These are phyloP conservation scores for Blastocystis sp. DNA, from an alignment of 352 stramenopile species.

Conservation along the genomic window DNA sequence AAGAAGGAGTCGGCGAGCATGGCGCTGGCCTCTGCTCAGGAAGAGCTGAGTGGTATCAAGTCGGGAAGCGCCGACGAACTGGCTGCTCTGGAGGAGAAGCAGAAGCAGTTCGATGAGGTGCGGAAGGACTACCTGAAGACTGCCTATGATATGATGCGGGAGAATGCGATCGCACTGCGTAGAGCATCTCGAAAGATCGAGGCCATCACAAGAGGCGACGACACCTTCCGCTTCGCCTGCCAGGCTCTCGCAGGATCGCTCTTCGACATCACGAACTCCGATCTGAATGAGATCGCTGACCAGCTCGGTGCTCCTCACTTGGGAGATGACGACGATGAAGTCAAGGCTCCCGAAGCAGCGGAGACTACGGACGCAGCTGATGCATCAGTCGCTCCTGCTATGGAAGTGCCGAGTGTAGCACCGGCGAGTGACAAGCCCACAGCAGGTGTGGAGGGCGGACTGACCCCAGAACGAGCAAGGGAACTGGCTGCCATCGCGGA, in stretches of 20 bases:
- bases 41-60: background rate
- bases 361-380: background rate
- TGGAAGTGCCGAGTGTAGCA: background rate
- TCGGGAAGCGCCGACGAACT: conserved; percentile 21
- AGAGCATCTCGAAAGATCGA: background rate
- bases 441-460: background rate
- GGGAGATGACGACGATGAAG: background rate
- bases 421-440: background rate
- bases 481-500: conserved; percentile 7
- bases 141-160: background rate
- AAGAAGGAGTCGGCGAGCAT: conserved; percentile 38
- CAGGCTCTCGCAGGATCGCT: conserved; percentile 16
- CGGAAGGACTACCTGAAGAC: background rate
- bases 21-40: background rate
- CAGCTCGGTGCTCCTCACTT: background rate
- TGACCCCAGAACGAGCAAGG: conserved; percentile 8
- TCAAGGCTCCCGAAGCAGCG: background rate
- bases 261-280: conserved; percentile 30
- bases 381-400: background rate
- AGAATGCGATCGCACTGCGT: background rate
- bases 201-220: background rate
- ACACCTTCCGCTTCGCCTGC: conserved; percentile 56
- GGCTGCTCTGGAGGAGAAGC: conserved; percentile 40
- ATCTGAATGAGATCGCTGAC: background rate
- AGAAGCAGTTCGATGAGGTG: background rate